Evolutionary conservation across 208 protist genomes (phyloP).

Genomic region (Acanthamoeba lenticulata): DNA sequence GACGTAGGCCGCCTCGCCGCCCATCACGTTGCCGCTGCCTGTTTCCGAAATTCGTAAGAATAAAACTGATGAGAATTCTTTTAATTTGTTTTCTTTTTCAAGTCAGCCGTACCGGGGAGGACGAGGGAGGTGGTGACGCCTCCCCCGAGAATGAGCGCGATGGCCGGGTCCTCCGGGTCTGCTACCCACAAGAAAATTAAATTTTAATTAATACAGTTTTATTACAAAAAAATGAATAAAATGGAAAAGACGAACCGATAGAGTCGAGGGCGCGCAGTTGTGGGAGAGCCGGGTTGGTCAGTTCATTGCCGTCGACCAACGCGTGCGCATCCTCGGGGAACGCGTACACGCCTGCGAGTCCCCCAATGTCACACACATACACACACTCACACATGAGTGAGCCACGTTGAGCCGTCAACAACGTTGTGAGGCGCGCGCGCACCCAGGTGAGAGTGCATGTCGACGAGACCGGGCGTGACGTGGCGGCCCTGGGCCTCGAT

Average conservation of each 20-base stretch:
- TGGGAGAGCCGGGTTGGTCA: conserved; percentile 65
- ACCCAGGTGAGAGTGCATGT: conserved; percentile 15
- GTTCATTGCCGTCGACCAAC: conserved; percentile 71
- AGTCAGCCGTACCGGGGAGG: conserved; percentile 63
- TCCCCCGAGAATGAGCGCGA: conserved; percentile 54
- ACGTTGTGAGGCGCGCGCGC: neutral
- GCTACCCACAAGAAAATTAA: too few relatives aligned
- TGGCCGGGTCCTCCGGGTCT: conserved; percentile 71
- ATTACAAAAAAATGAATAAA: too few relatives aligned
- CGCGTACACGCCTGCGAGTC: conserved; percentile 49
- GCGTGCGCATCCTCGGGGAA: conserved; percentile 57
- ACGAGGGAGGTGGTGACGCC: conserved; percentile 75
- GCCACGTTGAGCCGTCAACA: neutral
- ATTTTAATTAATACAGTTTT: too few relatives aligned
- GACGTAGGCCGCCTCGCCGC: conserved; percentile 69
- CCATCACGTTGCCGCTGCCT: conserved; percentile 73
- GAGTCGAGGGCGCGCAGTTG: conserved; percentile 69
- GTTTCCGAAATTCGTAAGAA: too few relatives aligned
- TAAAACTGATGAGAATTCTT: too few relatives aligned
- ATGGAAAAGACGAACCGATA: too few relatives aligned
- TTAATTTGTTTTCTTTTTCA: too few relatives aligned
- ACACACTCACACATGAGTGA: neutral
- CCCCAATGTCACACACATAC: neutral
- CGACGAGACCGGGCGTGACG: conserved; percentile 70
- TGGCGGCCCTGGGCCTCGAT: conserved; percentile 31